Evolutionary conservation across 140 eudicot genomes (phyloP).

Genomic region (Flaveria floridana): DNA sequence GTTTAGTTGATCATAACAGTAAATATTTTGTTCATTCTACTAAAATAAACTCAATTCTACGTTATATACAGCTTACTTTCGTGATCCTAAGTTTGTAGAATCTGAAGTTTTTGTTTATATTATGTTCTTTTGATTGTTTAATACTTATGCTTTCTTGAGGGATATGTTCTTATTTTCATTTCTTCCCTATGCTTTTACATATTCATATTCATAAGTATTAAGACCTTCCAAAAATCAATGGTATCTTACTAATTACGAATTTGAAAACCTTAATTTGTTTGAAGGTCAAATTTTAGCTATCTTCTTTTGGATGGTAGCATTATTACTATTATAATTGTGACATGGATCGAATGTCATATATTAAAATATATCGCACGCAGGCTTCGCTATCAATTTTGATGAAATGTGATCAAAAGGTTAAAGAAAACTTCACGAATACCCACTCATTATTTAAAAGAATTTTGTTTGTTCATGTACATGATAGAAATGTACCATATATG

Average conservation of each 20-base stretch:
- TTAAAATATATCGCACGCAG: background rate
- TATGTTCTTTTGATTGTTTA: constrained; percentile 1
- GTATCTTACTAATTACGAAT: background rate
- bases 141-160: background rate
- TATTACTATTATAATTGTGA: background rate
- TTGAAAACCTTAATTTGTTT: background rate
- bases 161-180: background rate
- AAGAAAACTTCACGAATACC: background rate
- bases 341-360: background rate
- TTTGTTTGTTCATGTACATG: background rate
- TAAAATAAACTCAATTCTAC: background rate
- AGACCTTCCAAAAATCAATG: background rate
- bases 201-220: too few relatives aligned
- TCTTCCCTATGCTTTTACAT: background rate
- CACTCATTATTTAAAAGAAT: background rate
- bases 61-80: background rate
- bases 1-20: constrained; percentile 25
- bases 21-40: background rate
- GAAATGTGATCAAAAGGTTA: constrained; percentile 4
- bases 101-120: background rate
- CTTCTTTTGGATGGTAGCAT: background rate
- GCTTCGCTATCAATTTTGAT: background rate
- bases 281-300: background rate
- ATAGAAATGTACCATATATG: constrained; percentile 5
- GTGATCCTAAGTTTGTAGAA: background rate